Conservation (phyloP, 352 stramenopile species). For the Pythium sp. region DNA sequence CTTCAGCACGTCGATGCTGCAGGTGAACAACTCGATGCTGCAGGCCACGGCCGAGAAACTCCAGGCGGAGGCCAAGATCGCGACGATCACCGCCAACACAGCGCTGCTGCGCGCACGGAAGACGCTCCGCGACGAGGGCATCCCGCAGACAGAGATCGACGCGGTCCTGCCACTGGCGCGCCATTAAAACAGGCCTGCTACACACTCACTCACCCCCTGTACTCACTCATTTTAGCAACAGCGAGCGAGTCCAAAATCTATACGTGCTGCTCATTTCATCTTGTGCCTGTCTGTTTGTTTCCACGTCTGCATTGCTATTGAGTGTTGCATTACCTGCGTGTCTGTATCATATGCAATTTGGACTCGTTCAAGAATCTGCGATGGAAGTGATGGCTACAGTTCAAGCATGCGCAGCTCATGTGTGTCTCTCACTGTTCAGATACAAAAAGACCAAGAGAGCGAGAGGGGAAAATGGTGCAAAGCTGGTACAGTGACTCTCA, state of each 20-base stretch:
- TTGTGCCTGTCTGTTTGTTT: not conserved
- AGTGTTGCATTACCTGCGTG: not conserved
- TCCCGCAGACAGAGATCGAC: constrained; percentile 20
- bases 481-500: constrained; percentile 1
- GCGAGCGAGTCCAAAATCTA: not conserved
- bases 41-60: constrained; percentile 20
- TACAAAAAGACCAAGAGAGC: not conserved
- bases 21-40: constrained; percentile 19
- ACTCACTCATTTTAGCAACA: not conserved
- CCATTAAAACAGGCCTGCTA: not conserved
- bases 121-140: constrained; percentile 16
- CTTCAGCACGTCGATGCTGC: constrained; percentile 13
- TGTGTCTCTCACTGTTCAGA: not conserved
- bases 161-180: constrained; percentile 14
- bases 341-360: not conserved
- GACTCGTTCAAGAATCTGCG: not conserved
- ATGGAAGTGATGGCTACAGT: not conserved
- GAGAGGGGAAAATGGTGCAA: not conserved
- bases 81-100: constrained; percentile 14
- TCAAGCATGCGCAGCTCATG: not conserved
- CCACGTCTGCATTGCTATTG: not conserved
- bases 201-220: no score
- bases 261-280: not conserved
- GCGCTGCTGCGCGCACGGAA: constrained; percentile 19
- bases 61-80: constrained; percentile 15